Conservation (phyloP, 352 stramenopile genomes). For the Globisporangium viniferum region DNA sequence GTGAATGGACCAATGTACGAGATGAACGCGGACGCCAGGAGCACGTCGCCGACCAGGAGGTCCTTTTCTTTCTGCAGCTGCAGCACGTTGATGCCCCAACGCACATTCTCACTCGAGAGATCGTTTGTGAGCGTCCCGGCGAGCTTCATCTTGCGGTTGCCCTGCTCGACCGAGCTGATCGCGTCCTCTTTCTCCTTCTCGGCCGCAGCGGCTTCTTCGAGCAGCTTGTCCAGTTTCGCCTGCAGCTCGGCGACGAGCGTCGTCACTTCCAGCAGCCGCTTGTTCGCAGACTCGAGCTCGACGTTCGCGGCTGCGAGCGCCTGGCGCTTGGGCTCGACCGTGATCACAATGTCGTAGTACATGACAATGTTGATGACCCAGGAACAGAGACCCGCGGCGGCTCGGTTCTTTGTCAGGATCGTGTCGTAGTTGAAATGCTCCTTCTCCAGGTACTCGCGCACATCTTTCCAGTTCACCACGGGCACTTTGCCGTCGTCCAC, state of each 20-base stretch:
- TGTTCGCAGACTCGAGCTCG: constrained; percentile 90
- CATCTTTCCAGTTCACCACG: constrained; percentile 92
- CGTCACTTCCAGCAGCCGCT: constrained; percentile 84
- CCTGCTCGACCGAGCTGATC: constrained; percentile 88
- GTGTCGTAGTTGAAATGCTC: constrained; percentile 95
- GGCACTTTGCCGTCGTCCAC: constrained; percentile 94
- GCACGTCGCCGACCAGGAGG: constrained; percentile 91
- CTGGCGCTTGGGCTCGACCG: constrained; percentile 93
- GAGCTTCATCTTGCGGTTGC: constrained; percentile 94
- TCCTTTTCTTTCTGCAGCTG: constrained; percentile 91
- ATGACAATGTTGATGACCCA: constrained; percentile 97
- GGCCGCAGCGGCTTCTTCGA: constrained; percentile 86
- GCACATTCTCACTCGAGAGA: constrained; percentile 94
- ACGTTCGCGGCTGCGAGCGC: constrained; percentile 89
- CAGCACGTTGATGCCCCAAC: constrained; percentile 93
- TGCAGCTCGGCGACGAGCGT: constrained; percentile 91
- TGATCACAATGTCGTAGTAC: constrained; percentile 96
- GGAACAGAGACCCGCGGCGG: constrained; percentile 90
- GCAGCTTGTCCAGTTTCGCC: constrained; percentile 90
- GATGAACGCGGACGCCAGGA: constrained; percentile 93
- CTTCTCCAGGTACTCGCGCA: constrained; percentile 91
- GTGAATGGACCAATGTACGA: constrained; percentile 96
- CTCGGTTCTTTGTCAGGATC: constrained; percentile 94
- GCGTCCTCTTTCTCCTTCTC: constrained; percentile 93
- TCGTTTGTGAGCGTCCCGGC: constrained; percentile 93